Conservation (phyloP, 139 green algal genomes). For the Coelastrella sp. region DNA sequence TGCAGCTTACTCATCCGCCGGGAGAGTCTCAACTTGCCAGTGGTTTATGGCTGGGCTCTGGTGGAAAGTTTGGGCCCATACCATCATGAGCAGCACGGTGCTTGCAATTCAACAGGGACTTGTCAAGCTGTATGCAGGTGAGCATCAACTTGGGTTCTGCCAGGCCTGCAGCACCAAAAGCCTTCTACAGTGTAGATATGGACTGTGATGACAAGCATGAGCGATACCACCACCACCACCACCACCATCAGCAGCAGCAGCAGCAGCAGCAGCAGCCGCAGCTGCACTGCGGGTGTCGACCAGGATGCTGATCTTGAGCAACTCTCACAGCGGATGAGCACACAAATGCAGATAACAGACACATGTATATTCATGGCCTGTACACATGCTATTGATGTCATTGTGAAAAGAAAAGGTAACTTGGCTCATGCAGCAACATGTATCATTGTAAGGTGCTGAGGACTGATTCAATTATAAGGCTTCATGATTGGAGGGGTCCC, state of each 20-base stretch:
- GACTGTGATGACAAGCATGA: too few relatives aligned
- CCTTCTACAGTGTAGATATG: neutral
- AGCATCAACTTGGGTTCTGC: neutral
- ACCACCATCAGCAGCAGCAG: neutral
- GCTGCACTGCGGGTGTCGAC: neutral
- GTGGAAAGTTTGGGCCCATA: neutral
- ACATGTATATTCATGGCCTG: neutral
- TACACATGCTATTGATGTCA: neutral
- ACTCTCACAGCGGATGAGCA: slow-evolving; percentile 27
- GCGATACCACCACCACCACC: too few relatives aligned
- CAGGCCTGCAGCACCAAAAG: neutral
- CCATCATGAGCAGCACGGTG: neutral
- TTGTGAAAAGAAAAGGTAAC: too few relatives aligned
- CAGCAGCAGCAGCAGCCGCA: too few relatives aligned
- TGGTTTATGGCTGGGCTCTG: neutral
- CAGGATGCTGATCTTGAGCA: neutral
- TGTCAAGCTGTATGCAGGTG: slow-evolving; percentile 25
- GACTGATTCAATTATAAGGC: neutral
- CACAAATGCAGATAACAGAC: slow-evolving; percentile 7
- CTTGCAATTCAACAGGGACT: too few relatives aligned
- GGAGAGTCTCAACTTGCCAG: neutral
- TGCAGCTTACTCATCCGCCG: neutral
- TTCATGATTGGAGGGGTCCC: neutral
- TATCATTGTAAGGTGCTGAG: neutral
- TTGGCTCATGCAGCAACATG: too few relatives aligned